Evolutionary conservation across 495 filamentous ascomycete species (phyloP).

Genomic region (Tricharina praecox): DNA sequence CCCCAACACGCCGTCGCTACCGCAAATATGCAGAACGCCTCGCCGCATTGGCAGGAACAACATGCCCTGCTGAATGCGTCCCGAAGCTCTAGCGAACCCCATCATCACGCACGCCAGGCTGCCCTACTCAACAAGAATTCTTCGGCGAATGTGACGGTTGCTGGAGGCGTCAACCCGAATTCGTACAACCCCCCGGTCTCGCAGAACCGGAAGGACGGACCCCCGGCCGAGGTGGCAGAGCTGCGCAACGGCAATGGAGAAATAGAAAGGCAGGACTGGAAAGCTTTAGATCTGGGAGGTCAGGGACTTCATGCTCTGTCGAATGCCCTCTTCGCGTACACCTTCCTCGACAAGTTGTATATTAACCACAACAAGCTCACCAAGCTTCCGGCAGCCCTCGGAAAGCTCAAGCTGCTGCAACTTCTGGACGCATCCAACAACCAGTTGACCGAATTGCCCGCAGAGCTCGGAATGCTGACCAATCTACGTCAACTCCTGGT

Average conservation of each 20-base stretch:
- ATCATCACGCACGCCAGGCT: conserved; percentile 47
- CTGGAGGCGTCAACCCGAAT: conserved; percentile 38
- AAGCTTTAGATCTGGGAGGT: conserved; percentile 78
- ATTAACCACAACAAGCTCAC: conserved; percentile 79
- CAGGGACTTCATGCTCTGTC: conserved; percentile 76
- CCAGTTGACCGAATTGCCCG: conserved; percentile 61
- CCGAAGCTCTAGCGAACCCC: conserved; percentile 44
- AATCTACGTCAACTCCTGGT: conserved; percentile 61
- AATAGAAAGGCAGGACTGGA: conserved; percentile 64
- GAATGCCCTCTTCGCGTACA: conserved; percentile 61
- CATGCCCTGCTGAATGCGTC: conserved; percentile 59
- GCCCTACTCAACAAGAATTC: conserved; percentile 32
- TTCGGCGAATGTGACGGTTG: conserved; percentile 36
- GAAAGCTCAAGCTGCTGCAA: conserved; percentile 56
- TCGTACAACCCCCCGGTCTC: conserved; percentile 20
- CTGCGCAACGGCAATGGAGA: conserved; percentile 46
- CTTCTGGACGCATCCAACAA: conserved; percentile 81
- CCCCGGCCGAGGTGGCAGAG: conserved; percentile 39
- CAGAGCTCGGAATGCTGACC: conserved; percentile 90
- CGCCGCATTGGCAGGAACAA: conserved; percentile 67
- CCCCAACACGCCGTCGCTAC: conserved; percentile 56
- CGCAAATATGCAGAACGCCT: conserved; percentile 35
- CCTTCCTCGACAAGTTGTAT: conserved; percentile 75
- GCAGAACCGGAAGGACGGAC: conserved; percentile 25
- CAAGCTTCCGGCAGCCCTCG: conserved; percentile 56